Evolutionary conservation across 257 asterid species (phyloP).

Genomic region (Lantana camara): DNA sequence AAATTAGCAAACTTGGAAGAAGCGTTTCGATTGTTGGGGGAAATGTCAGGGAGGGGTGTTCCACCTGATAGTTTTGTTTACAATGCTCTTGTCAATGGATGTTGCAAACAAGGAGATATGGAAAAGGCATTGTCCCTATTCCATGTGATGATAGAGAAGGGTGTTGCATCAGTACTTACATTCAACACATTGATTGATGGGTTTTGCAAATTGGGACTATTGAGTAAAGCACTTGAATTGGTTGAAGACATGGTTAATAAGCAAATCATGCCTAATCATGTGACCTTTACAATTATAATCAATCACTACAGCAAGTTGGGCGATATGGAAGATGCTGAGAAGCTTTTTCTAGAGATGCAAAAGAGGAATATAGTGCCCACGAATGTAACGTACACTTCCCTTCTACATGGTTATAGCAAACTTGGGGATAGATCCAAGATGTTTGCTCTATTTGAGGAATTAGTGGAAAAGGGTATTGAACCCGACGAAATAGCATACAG

Average conservation of each 20-base stretch:
- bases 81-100: constrained; percentile 73
- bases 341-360: constrained; percentile 65
- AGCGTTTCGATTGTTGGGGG: constrained; percentile 63
- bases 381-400: constrained; percentile 67
- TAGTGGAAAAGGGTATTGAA: constrained; percentile 64
- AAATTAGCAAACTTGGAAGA: constrained; percentile 58
- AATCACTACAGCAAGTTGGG: constrained; percentile 63
- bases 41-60: constrained; percentile 62
- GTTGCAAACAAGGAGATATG: constrained; percentile 70
- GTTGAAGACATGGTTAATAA: constrained; percentile 60
- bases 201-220: constrained; percentile 65
- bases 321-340: constrained; percentile 65
- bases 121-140: constrained; percentile 65
- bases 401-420: constrained; percentile 73
- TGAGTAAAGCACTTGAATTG: constrained; percentile 63
- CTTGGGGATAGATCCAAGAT: constrained; percentile 61
- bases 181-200: constrained; percentile 77
- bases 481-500: constrained; percentile 71
- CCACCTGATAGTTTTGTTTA: constrained; percentile 68
- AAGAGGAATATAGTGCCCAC: constrained; percentile 63
- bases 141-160: constrained; percentile 53
- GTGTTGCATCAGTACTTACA: constrained; percentile 59
- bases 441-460: constrained; percentile 58
- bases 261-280: constrained; percentile 64
- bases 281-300: constrained; percentile 74